Evolutionary conservation across 345 rosid genomes (phyloP).

Genomic region (Lagerstroemia speciosa): DNA sequence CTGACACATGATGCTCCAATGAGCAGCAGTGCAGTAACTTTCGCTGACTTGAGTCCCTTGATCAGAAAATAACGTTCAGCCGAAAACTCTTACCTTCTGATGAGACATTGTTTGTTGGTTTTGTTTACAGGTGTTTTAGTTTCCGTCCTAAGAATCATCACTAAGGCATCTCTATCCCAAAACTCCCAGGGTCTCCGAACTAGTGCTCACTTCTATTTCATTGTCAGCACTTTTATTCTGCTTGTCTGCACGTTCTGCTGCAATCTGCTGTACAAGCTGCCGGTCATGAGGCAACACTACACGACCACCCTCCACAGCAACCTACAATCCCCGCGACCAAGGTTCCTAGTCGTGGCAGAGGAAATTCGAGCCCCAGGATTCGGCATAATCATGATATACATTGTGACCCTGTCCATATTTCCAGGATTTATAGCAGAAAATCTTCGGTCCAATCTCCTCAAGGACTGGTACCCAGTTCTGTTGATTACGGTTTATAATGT

Average conservation of each 20-base stretch:
- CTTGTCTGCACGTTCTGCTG: slow-evolving; percentile 49
- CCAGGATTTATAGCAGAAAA: slow-evolving; percentile 77
- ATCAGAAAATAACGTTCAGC: background rate
- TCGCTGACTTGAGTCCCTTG: too few relatives aligned
- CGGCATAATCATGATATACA: slow-evolving; percentile 51
- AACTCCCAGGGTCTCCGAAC: slow-evolving; percentile 56
- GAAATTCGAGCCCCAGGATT: slow-evolving; percentile 50
- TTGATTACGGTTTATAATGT: slow-evolving; percentile 66
- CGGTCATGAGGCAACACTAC: slow-evolving; percentile 53
- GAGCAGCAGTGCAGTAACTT: too few relatives aligned
- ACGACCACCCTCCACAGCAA: slow-evolving; percentile 19
- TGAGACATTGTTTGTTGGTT: background rate
- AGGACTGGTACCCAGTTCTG: slow-evolving; percentile 76
- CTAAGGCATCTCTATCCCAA: slow-evolving; percentile 79
- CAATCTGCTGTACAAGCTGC: slow-evolving; percentile 64
- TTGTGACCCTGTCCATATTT: slow-evolving; percentile 73
- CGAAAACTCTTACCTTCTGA: background rate
- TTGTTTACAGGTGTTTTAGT: slow-evolving; percentile 53
- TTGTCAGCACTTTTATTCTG: slow-evolving; percentile 52
- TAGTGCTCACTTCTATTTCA: slow-evolving; percentile 72
- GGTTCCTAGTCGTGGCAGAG: slow-evolving; percentile 39
- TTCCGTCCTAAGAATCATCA: slow-evolving; percentile 61
- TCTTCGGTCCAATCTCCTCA: slow-evolving; percentile 41
- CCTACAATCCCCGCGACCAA: slow-evolving; percentile 22
- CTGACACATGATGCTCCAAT: too few relatives aligned